Evolutionary conservation across 805 yeast species (phyloP).

Genomic region (Wickerhamomyces hampshirensis): DNA sequence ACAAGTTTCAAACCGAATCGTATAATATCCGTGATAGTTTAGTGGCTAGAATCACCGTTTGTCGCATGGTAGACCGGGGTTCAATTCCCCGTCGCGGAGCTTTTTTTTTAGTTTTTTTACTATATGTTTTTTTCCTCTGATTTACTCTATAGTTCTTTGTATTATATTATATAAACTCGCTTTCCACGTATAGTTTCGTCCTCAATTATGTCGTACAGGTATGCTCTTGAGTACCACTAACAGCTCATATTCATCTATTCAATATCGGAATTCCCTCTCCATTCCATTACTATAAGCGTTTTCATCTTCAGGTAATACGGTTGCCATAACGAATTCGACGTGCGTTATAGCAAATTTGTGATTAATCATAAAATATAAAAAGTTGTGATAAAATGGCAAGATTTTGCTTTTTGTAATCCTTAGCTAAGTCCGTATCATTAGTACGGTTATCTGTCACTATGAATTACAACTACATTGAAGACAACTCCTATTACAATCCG

Average conservation of each 20-base stretch:
- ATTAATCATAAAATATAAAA: too few relatives aligned
- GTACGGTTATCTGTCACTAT: not conserved
- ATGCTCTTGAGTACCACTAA: too few relatives aligned
- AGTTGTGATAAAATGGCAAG: too few relatives aligned
- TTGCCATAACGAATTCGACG: too few relatives aligned
- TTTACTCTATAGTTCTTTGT: not conserved
- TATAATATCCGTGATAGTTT: constrained; percentile 22
- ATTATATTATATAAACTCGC: too few relatives aligned
- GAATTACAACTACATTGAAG: constrained; percentile 8
- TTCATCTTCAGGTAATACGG: not conserved
- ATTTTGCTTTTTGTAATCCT: too few relatives aligned
- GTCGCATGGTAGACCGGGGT: constrained; percentile 28
- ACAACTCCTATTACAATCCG: not conserved
- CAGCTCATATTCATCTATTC: too few relatives aligned
- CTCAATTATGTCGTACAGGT: too few relatives aligned
- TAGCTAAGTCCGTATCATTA: too few relatives aligned
- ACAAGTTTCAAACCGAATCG: not conserved
- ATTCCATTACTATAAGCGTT: not conserved
- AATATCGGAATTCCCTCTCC: not conserved
- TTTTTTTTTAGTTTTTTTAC: constrained; percentile 3
- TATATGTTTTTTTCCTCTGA: not conserved
- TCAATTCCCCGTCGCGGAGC: constrained; percentile 27
- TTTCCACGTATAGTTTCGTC: too few relatives aligned
- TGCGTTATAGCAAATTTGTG: too few relatives aligned
- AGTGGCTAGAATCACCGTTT: constrained; percentile 27